Conservation (phyloP, 2,329 filamentous ascomycete species). For the Colletotrichum sp. region DNA sequence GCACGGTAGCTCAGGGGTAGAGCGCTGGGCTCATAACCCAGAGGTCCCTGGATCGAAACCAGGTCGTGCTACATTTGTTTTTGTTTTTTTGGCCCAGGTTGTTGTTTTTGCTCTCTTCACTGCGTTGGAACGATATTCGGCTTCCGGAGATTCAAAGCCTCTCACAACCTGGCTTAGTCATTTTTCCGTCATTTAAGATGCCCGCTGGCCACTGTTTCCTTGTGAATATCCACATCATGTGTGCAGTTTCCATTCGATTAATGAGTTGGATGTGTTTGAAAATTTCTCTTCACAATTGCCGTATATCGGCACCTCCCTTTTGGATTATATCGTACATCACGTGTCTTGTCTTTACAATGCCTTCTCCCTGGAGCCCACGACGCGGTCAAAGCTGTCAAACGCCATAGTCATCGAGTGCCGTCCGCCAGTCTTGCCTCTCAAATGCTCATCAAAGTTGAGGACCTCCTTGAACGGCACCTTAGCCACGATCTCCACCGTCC, state of each 20-base stretch:
- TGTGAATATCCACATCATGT: background rate
- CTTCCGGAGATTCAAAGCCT: too few relatives aligned
- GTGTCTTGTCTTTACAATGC: conserved; percentile 32
- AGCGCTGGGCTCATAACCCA: conserved; percentile 22
- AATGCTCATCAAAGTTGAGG: conserved; percentile 90
- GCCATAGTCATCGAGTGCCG: conserved; percentile 68
- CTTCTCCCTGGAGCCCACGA: conserved; percentile 61
- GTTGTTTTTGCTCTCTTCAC: background rate
- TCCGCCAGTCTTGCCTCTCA: conserved; percentile 88
- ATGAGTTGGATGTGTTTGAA: background rate
- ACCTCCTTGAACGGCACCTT: conserved; percentile 95
- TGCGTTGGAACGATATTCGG: too few relatives aligned
- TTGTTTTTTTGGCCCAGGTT: background rate
- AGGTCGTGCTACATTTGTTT: background rate
- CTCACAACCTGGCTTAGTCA: background rate
- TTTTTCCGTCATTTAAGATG: background rate
- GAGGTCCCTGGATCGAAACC: conserved; percentile 22
- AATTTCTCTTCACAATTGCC: background rate
- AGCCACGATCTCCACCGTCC: conserved; percentile 74
- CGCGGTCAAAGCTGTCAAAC: conserved; percentile 61
- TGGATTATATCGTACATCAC: background rate
- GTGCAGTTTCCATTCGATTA: background rate
- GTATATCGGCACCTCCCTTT: background rate
- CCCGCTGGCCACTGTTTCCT: background rate
- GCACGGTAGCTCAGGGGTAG: conserved; percentile 1